Evolutionary conservation across 208 protist genomes (phyloP).

Genomic region (Leishmania tropica): DNA sequence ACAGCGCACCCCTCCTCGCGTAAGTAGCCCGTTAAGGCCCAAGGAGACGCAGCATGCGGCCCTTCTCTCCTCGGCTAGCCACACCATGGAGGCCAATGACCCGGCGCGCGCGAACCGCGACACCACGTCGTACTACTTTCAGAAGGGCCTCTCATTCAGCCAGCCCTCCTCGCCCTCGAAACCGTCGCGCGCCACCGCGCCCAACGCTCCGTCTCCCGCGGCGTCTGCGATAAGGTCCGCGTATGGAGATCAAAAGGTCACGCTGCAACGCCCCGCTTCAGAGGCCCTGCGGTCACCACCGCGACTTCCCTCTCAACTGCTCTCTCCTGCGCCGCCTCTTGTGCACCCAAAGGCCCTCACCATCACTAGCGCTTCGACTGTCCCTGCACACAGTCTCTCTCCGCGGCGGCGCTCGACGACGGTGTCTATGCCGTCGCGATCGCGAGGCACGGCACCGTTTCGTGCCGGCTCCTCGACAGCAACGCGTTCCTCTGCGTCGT

Average conservation of each 20-base stretch:
- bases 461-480: neutral
- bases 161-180: neutral
- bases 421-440: constrained; percentile 1
- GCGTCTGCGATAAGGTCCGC: constrained; percentile 6
- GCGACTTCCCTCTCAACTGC: constrained; percentile 1
- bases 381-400: neutral
- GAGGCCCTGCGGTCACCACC: neutral
- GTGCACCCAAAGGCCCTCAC: neutral
- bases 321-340: constrained; percentile 6
- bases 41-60: neutral
- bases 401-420: constrained; percentile 7
- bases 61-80: neutral
- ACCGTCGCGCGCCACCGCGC: neutral
- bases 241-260: neutral
- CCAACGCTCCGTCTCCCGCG: constrained; percentile 1
- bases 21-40: neutral
- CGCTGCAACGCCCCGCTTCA: neutral
- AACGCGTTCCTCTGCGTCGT: constrained; percentile 2
- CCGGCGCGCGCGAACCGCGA: neutral
- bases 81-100: neutral
- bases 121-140: neutral
- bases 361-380: neutral
- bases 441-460: neutral
- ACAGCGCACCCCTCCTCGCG: constrained; percentile 1
- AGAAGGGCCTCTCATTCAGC: neutral